phyloP scores from a whole-genome alignment of 148 eudicot species.

The Amaranthus palmeri region DNA sequence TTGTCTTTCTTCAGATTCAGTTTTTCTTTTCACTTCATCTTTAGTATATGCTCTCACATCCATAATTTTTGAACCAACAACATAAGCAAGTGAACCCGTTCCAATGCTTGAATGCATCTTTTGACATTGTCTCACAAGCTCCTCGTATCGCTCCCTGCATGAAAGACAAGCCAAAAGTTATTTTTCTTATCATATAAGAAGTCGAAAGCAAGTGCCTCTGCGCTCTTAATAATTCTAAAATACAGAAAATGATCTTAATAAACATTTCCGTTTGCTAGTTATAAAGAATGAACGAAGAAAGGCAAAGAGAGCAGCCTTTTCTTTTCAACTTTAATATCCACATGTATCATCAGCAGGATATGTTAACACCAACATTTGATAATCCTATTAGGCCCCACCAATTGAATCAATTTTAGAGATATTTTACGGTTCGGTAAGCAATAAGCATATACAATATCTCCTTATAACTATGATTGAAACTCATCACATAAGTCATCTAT shows the following conservation, averaged over 20 bases:
- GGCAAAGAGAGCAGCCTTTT: background rate
- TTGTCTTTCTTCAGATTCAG: slow-evolving; percentile 42
- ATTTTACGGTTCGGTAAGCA: background rate
- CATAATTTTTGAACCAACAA: slow-evolving; percentile 93
- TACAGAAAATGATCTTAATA: background rate
- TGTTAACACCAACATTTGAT: background rate
- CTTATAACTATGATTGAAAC: no score
- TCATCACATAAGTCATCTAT: no score
- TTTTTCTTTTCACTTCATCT: slow-evolving; percentile 52
- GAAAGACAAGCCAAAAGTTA: slow-evolving; percentile 7
- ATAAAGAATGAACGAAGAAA: background rate
- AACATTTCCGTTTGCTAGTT: background rate
- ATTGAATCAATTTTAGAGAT: background rate
- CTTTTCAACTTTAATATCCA: background rate
- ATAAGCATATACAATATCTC: background rate
- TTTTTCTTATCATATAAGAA: background rate
- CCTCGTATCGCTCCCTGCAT: slow-evolving; percentile 82
- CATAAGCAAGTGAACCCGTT: slow-evolving; percentile 89
- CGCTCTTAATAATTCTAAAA: background rate
- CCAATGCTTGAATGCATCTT: slow-evolving; percentile 96
- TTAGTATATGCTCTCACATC: slow-evolving; percentile 77
- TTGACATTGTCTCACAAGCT: slow-evolving; percentile 81
- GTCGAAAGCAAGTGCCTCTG: background rate
- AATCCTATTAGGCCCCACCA: background rate
- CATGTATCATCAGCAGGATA: background rate